Evolutionary conservation across 2,329 filamentous ascomycete genomes (phyloP).

Genomic region (Clonostachys solani): DNA sequence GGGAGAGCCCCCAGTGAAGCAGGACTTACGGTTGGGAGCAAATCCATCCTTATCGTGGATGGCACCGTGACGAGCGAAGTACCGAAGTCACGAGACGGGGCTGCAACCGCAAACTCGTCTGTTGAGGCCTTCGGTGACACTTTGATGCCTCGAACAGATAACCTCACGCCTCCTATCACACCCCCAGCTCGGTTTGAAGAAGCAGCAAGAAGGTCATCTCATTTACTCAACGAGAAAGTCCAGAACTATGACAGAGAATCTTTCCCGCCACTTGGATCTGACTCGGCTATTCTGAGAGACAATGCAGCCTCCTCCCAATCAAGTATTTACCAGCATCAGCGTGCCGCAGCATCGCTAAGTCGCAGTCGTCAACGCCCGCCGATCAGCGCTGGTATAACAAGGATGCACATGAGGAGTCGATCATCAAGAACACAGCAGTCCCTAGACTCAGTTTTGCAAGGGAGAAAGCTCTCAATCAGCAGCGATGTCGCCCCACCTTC

Average conservation of each 20-base stretch:
- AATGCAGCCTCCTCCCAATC: constrained; percentile 8
- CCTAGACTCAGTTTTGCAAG: constrained; percentile 43
- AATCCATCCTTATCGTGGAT: constrained; percentile 86
- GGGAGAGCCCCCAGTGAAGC: constrained; percentile 45
- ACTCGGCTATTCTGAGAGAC: constrained; percentile 32
- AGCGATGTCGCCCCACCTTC: constrained; percentile 47
- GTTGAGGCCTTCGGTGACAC: constrained; percentile 49
- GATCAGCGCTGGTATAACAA: constrained; percentile 19
- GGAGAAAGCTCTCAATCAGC: constrained; percentile 56
- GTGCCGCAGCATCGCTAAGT: constrained; percentile 8
- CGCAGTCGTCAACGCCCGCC: constrained; percentile 19
- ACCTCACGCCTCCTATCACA: constrained; percentile 58
- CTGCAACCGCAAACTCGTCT: constrained; percentile 40
- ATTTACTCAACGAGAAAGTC: constrained; percentile 45
- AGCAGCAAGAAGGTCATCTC: constrained; percentile 51
- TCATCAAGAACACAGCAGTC: constrained; percentile 46
- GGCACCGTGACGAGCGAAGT: constrained; percentile 50
- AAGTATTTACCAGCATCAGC: too few species aligned
- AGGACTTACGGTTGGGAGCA: constrained; percentile 73
- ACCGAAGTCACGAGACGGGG: constrained; percentile 43
- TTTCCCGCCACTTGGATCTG: constrained; percentile 42
- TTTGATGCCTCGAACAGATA: constrained; percentile 40
- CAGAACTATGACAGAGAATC: constrained; percentile 19
- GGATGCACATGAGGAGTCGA: constrained; percentile 35
- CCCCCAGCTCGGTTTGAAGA: constrained; percentile 39